Conservation (phyloP, 2,329 filamentous ascomycete species). For the Neobulgaria alba region DNA sequence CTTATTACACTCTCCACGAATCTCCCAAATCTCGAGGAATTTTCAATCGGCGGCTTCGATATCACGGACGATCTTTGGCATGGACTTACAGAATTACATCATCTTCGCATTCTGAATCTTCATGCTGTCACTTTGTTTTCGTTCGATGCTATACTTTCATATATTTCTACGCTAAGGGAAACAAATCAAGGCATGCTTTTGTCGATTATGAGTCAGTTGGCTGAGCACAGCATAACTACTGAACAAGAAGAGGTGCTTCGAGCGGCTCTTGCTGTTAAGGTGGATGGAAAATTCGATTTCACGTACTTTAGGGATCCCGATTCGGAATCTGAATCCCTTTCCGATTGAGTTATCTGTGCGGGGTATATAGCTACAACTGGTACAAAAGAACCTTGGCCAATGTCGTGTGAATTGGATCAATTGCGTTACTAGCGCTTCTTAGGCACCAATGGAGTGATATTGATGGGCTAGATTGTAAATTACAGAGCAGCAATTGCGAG, state of each 20-base stretch:
- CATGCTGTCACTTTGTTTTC: conserved; percentile 48
- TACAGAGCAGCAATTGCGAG: too few species aligned
- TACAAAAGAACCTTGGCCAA: too few species aligned
- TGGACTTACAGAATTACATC: conserved; percentile 36
- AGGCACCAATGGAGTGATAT: too few species aligned
- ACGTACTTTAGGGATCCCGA: conserved; percentile 23
- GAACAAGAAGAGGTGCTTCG: conserved; percentile 23
- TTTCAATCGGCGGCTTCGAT: conserved; percentile 47
- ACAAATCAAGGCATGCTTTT: conserved; percentile 28
- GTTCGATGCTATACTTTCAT: conserved; percentile 37
- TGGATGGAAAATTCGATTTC: conserved; percentile 31
- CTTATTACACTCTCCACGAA: conserved; percentile 38
- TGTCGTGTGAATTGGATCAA: too few species aligned
- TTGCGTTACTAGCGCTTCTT: too few species aligned
- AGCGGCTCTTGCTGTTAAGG: conserved; percentile 21
- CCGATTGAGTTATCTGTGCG: conserved; percentile 14
- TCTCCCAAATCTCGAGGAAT: conserved; percentile 39
- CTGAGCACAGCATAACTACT: conserved; percentile 22
- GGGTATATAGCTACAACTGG: too few species aligned
- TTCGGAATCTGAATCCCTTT: conserved; percentile 24
- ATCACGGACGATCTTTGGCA: conserved; percentile 40
- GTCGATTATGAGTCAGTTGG: conserved; percentile 27
- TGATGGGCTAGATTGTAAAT: too few species aligned
- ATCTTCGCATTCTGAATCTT: conserved; percentile 44
- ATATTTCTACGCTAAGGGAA: conserved; percentile 31